Evolutionary conservation across 2,329 filamentous ascomycete species (phyloP), one percentile per base, ranked within the genome.

Genomic region (Stagonosporopsis vannaccii): DNA sequence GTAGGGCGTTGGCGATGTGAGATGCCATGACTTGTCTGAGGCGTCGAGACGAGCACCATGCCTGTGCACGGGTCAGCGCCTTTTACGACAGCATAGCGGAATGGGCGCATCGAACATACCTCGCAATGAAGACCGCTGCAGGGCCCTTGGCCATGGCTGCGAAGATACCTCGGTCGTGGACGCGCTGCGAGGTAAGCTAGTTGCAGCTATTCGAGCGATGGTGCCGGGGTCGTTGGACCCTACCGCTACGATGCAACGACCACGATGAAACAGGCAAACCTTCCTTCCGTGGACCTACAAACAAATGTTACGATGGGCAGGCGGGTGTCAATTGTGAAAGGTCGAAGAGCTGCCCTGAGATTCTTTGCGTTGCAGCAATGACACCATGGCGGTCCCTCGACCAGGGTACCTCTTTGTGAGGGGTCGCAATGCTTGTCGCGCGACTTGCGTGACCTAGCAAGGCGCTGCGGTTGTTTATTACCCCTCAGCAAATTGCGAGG

Each of bases 1-100:
- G 81, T 98, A 99, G 2, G 95, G 95, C 6, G 92, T 93, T 1
- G 93, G 90, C 6, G 95, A 97, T 26, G 90, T 90, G 51, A 97
- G 84, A 76, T 97, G 92, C 95, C 95, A 99, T 75, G 91, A 87
- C 74, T 93, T 92, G 82, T 99, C 93, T 60, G 93, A 92, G 52
- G 92, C 92, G 76, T 99, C 95, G 55, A 99, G 88, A 65, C 95
- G 90, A 68, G 93, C 91, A 71, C 95, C 95, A 77, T 99, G 95
- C 78, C 95, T 88, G 57, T 41, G 17, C 26, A 9, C 41, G 61
- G 25, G 43, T 67, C 47, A 70, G 66, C 54, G 51, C 60, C 20
- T 37, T 26, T 6, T 17, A 15, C 11, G 46, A 58, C 53, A 40
- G 48, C 28, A 28, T 30, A 44, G 40, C 51, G 54, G 30, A 33